Base-by-base conservation (phyloP, 2,329 filamentous ascomycete genomes). In the Tolypocladium tundrense region DNA sequence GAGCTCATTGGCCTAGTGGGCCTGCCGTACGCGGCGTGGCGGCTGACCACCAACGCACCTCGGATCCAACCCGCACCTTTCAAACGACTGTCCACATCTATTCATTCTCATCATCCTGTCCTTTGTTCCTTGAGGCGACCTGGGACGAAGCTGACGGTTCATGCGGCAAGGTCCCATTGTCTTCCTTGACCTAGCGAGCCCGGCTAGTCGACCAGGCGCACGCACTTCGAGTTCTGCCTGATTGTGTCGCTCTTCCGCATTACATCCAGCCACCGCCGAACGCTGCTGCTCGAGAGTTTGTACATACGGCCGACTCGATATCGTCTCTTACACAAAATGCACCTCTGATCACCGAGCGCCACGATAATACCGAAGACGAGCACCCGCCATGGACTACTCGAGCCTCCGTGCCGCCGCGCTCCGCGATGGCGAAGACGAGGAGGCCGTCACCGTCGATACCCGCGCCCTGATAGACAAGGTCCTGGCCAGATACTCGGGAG, bases 401-500 rank as follows among this genome's bases (percentile, higher is more conserved):
- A 83, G 87, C 68, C 79, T 99, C 63, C 88, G 91, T 68, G 91
- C 93, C 65, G 88, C 91, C 67, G 94, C 94, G 33, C 83, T 99
- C 77, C 85, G 83, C 58, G 88, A 90, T 58, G 90, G 90, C 63
- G 88, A 91, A 60, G 91, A 96, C 66, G 94, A 97, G 72, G 94
- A 97, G 73, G 94, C 94, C 48, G 94, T 99, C 58, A 99, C 94
- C 0, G 94, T 99, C 68, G 96, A 99, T 70, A 99, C 94, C 54
- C 83, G 95, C 68, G 94, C 94, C 50, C 75, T 99, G 66, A 99
- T 99, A 69, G 95, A 97, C 76, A 99, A 99, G 74, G 93, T 99
- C 13, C 82, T 99, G 54, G 94, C 94, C 11, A 83, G 94, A 68
- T 99, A 99, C 71, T 96, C 92, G 2, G 93, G 94, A 66, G 95